These are phyloP conservation scores for Leersia perrieri DNA, from an alignment of 176 grass and related monocot species.

Conservation along the genomic window DNA sequence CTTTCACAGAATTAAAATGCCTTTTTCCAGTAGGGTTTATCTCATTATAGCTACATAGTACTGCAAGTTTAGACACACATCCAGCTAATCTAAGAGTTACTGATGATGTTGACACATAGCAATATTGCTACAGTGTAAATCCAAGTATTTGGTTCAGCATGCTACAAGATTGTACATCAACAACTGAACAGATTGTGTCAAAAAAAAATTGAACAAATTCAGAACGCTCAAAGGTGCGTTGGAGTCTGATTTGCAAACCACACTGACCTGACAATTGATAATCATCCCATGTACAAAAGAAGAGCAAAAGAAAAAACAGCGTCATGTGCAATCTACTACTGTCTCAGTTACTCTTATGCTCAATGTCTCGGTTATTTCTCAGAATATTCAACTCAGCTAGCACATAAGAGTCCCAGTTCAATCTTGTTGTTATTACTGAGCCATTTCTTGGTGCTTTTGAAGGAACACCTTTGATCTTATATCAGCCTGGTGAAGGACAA, in stretches of 20 bases:
- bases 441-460: conserved; percentile 43
- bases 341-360: not conserved
- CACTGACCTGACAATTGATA: not conserved
- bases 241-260: not conserved
- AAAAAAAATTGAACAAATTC: no score
- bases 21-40: not conserved
- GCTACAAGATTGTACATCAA: not conserved
- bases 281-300: not conserved
- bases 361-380: not conserved
- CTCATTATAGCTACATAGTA: not conserved
- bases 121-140: not conserved
- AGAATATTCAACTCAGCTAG: not conserved
- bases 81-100: not conserved
- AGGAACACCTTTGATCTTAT: conserved; percentile 90
- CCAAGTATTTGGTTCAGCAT: not conserved
- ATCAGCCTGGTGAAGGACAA: conserved; percentile 55
- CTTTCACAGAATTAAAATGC: not conserved
- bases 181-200: not conserved
- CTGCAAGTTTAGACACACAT: not conserved
- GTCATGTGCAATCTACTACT: not conserved
- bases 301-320: not conserved
- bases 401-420: not conserved
- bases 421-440: not conserved
- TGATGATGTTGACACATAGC: not conserved
- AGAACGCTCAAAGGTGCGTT: not conserved